Conservation (phyloP, 768 basidiomycete species). For the Tulasnella sp. region DNA sequence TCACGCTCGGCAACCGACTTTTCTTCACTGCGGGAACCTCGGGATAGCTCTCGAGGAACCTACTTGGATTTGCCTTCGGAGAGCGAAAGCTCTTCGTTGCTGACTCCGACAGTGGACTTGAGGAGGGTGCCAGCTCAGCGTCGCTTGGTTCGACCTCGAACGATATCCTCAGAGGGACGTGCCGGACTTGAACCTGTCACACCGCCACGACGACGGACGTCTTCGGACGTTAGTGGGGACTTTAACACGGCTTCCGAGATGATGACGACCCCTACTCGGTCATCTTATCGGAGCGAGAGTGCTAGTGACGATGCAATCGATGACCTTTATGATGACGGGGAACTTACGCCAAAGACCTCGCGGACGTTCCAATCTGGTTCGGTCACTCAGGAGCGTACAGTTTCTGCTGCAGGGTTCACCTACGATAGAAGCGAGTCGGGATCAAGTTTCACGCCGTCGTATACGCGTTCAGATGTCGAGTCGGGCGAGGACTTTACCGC, state of each 20-base stretch:
- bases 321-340: background rate
- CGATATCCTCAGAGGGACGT: background rate
- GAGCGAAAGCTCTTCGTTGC: too few species aligned
- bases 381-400: too few species aligned
- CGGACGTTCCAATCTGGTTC: background rate
- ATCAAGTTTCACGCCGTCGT: slow-evolving; percentile 18
- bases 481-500: background rate
- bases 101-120: background rate
- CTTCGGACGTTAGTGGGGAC: slow-evolving; percentile 1
- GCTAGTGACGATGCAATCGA: background rate
- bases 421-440: slow-evolving; percentile 9
- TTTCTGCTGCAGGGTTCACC: too few species aligned
- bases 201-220: background rate
- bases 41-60: too few species aligned
- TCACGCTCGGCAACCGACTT: too few species aligned
- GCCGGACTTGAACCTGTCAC: background rate
- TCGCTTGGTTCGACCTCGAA: background rate
- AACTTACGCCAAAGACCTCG: background rate
- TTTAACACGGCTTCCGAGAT: too few species aligned
- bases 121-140: background rate
- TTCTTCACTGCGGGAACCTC: too few species aligned
- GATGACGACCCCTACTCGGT: background rate
- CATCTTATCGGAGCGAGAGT: background rate
- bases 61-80: too few species aligned
- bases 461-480: background rate